Base-by-base conservation (phyloP, 352 stramenopile genomes). In the Sclerospora graminicola region DNA sequence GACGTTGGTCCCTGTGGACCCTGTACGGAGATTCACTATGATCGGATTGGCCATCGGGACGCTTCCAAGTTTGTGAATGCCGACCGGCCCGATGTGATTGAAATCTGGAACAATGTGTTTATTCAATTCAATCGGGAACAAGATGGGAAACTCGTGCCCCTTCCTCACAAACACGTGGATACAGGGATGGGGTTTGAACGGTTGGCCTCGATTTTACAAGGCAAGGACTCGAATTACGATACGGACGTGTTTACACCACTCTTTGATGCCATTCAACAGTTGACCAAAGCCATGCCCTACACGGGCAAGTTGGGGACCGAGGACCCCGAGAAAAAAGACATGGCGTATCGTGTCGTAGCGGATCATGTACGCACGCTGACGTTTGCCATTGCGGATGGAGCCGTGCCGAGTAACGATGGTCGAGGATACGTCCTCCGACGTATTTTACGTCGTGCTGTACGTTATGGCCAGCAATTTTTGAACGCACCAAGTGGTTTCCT, bases 21-120 rank as follows among this genome's bases (percentile, higher is more conserved):
- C 10, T 99, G 97, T 77, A 97, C 88, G 43, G 96, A 99, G 79
- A 97, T 99, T 69, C 96, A 99, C 73, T 99, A 97, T 69, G 97
- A 99, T 73, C 84, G 95, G 27, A 98, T 99, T 47, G 96, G 95
- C 14, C 80, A 84, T 48, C 78, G 95, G 19, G 86, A 98, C 63
- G 87, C 92, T 8, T 59, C 85, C 11, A 38, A 57, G 35, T 75
- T 99, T 16, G 97, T 99, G 41, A 99, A 99, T 69, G 81, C 75
- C 8, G 96, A 99, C 64, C 70, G 98, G 69, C 95, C 96, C 5
- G 81, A 98, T 52, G 95, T 99, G 7, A 96, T 99, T 60, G 97
- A 99, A 77, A 99, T 99, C 57, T 99, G 96, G 97, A 98, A 98
- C 80, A 92, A 99, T 31, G 97, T 99, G 45, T 99, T 99, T 51